A percentile compares a stretch with the other conserved stretches of the same genome.
These are phyloP conservation scores for Saturnispora quitensis DNA, from an alignment of 805 yeast genomes.

Conservation along the genomic window DNA sequence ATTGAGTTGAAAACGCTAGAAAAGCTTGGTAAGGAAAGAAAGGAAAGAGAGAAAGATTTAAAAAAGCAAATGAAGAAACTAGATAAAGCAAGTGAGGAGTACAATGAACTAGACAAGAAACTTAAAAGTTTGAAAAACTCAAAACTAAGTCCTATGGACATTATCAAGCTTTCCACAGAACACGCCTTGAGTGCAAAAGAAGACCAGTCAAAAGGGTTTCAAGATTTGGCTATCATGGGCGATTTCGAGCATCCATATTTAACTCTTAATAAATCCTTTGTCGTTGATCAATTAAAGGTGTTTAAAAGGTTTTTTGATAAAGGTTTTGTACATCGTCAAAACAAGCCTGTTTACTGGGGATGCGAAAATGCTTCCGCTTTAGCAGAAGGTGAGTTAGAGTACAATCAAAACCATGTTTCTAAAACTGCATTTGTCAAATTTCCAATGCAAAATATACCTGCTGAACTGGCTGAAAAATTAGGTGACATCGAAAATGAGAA, in stretches of 20 bases:
- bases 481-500: slow-evolving; percentile 10
- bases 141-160: slow-evolving; percentile 37
- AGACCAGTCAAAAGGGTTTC: slow-evolving; percentile 55
- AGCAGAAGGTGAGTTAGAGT: slow-evolving; percentile 95
- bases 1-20: slow-evolving; percentile 80
- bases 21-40: slow-evolving; percentile 29
- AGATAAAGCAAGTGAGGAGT: slow-evolving; percentile 9
- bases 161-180: slow-evolving; percentile 54
- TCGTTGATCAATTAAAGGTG: slow-evolving; percentile 61
- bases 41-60: slow-evolving; percentile 22
- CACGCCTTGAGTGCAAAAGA: slow-evolving; percentile 65
- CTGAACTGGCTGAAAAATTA: slow-evolving; percentile 11
- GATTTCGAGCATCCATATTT: slow-evolving; percentile 68
- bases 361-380: slow-evolving; percentile 88
- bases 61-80: slow-evolving; percentile 20
- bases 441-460: slow-evolving; percentile 33
- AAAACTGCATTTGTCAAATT: slow-evolving; percentile 62
- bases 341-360: slow-evolving; percentile 97
- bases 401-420: slow-evolving; percentile 61
- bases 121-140: slow-evolving; percentile 12
- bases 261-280: slow-evolving; percentile 66
- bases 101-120: slow-evolving; percentile 6
- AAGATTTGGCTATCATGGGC: slow-evolving; percentile 69
- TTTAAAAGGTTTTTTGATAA: slow-evolving; percentile 57
- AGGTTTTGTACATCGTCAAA: slow-evolving; percentile 70